These are phyloP conservation scores for button mushroom (Agaricus bisporus) DNA, from an alignment of 768 basidiomycete genomes.

Conservation along the genomic window DNA sequence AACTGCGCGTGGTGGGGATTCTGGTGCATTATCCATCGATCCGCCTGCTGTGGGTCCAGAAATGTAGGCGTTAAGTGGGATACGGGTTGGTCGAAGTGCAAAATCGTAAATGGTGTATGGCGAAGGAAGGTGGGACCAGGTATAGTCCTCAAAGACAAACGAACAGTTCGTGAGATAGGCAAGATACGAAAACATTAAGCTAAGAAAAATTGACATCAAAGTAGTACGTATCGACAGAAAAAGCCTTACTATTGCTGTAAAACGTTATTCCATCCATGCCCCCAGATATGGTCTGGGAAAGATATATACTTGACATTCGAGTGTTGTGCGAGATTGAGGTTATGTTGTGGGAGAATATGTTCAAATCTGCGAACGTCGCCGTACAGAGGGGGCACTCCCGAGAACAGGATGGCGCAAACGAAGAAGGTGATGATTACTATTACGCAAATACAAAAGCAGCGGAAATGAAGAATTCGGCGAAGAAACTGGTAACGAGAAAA, in stretches of 20 bases:
- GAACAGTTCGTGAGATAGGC: slow-evolving; percentile 44
- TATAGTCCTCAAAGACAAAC: slow-evolving; percentile 60
- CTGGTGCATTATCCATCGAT: slow-evolving; percentile 1
- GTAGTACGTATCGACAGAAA: background rate
- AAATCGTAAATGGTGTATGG: slow-evolving; percentile 52
- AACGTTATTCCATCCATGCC: slow-evolving; percentile 56
- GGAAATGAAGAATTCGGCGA: background rate
- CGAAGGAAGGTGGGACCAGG: slow-evolving; percentile 49
- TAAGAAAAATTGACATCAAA: slow-evolving; percentile 14
- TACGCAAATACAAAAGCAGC: background rate
- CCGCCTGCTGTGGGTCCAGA: slow-evolving; percentile 52
- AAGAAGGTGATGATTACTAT: slow-evolving; percentile 6
- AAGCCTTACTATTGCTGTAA: slow-evolving; percentile 53
- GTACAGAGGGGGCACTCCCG: slow-evolving; percentile 20
- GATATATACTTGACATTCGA: slow-evolving; percentile 31
- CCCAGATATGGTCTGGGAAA: slow-evolving; percentile 54
- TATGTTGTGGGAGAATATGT: slow-evolving; percentile 15
- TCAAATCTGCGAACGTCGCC: slow-evolving; percentile 12
- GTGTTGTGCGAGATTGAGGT: slow-evolving; percentile 9
- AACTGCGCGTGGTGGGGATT: slow-evolving; percentile 25
- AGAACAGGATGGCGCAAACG: slow-evolving; percentile 10
- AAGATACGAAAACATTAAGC: slow-evolving; percentile 45
- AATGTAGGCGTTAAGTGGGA: slow-evolving; percentile 57
- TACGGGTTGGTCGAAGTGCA: slow-evolving; percentile 40
- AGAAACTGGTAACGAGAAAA: background rate